Evolutionary conservation across 2,329 filamentous ascomycete genomes (phyloP), one percentile per base, ranked within the genome.

Genomic region (Fusarium zealandicum): DNA sequence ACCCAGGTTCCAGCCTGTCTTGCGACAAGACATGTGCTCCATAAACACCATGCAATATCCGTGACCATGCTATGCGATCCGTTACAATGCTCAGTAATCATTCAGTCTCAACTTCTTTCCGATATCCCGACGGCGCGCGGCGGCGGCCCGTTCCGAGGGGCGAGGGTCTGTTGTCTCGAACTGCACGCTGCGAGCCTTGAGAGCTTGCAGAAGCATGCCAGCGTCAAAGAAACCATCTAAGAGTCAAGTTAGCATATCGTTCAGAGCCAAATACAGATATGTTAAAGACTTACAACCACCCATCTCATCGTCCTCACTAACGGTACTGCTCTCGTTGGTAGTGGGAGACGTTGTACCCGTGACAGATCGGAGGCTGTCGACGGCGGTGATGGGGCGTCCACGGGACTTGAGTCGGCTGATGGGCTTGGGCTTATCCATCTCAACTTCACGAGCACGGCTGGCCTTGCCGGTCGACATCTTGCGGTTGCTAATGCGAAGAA

Each of bases 151-250:
- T 65, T 88, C 85, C 37, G 81, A 82, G 1, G 80, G 72, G 63
- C 82, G 84, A 9, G 75, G 75, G 57, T 85, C 82, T 36, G 74
- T 77, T 3, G 75, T 68, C 46, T 84, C 81, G 6, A 78, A 72
- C 4, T 76, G 79, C 51, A 85, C 80, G 13, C 82, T 82, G 43
- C 88, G 83, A 3, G 88, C 88, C 71, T 93, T 93, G 52, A 96
- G 84, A 2, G 92, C 92, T 72, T 96, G 90, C 18, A 95, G 80
- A 5, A 97, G 83, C 92, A 97, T 96, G 12, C 93, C 93, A 1
- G 93, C 92, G 72, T 98, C 93, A 76, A 98, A 98, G 80, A 98
- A 97, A 27, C 93, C 93, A 79, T 97, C 93, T 96, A 70, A n/a
- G 57, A 43, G 41, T 44, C 9, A 61, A 32, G 54, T 73, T 66